Evolutionary conservation across 2,329 filamentous ascomycete species (phyloP).

Genomic region (Sphaceloma murrayae): DNA sequence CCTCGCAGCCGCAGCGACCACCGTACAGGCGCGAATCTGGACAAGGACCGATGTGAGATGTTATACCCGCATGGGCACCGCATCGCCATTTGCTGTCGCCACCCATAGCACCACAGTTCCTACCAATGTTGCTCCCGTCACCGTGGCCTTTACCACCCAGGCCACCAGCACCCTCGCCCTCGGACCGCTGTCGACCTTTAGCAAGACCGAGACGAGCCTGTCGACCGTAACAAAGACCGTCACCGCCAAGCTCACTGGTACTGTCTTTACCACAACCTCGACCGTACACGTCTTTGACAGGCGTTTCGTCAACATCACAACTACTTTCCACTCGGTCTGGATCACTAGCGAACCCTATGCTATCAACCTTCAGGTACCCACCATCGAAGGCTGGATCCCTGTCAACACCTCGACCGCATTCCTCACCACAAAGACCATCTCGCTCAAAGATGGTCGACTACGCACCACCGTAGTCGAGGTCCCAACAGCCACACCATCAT

Average conservation of each 20-base stretch:
- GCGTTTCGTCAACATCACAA: constrained; percentile 8
- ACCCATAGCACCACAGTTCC: constrained; percentile 4
- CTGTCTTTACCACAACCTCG: constrained; percentile 8
- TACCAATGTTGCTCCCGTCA: constrained; percentile 2
- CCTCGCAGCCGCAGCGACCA: neutral
- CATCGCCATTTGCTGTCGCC: constrained; percentile 7
- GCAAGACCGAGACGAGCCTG: constrained; percentile 9
- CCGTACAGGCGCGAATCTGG: neutral
- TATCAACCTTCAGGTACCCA: constrained; percentile 9
- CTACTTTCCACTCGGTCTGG: neutral
- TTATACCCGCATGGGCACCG: neutral
- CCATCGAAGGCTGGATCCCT: constrained; percentile 8
- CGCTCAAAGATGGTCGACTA: constrained; percentile 1
- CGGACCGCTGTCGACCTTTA: constrained; percentile 1
- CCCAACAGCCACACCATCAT: too few species aligned
- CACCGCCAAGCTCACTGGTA: too few species aligned
- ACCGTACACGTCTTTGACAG: constrained; percentile 10
- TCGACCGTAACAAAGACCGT: constrained; percentile 15
- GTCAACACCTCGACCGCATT: constrained; percentile 3
- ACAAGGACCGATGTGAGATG: constrained; percentile 13
- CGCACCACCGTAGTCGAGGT: neutral
- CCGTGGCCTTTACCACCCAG: constrained; percentile 9
- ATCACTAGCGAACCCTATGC: constrained; percentile 1
- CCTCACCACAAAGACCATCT: neutral
- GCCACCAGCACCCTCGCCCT: constrained; percentile 1